phyloP scores from a whole-genome alignment of 2,329 filamentous ascomycete species.

The Pezicula carpinea region DNA sequence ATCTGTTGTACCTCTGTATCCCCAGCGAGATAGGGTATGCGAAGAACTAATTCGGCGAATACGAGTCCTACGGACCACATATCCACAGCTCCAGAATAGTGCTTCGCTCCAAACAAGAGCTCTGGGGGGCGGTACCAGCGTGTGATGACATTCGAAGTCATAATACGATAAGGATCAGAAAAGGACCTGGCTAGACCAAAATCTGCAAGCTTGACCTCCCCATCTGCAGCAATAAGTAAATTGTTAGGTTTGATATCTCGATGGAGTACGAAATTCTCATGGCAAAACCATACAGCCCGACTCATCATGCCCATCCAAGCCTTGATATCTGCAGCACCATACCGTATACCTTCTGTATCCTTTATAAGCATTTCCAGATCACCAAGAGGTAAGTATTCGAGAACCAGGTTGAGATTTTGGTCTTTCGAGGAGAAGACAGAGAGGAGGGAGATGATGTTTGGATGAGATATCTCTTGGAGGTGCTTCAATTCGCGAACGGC shows the following conservation, averaged over 20 bases:
- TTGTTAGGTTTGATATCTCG: conserved; percentile 99
- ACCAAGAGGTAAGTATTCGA: conserved; percentile 90
- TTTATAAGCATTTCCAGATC: conserved; percentile 94
- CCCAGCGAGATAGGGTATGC: conserved; percentile 78
- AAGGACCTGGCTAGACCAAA: conserved; percentile 91
- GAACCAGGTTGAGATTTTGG: conserved; percentile 91
- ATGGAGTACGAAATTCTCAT: conserved; percentile 89
- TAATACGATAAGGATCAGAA: conserved; percentile 78
- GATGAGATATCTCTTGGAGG: conserved; percentile 88
- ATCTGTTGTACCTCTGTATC: conserved; percentile 85
- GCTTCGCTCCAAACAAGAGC: conserved; percentile 81
- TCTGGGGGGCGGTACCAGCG: conserved; percentile 96
- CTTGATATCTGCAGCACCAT: conserved; percentile 88
- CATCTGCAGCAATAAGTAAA: conserved; percentile 86
- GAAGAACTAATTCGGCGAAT: conserved; percentile 83
- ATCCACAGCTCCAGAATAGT: conserved; percentile 89
- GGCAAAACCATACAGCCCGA: conserved; percentile 92
- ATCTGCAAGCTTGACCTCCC: conserved; percentile 93
- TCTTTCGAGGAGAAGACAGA: conserved; percentile 94
- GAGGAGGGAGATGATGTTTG: conserved; percentile 90
- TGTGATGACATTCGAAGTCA: conserved; percentile 95
- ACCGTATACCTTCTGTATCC: conserved; percentile 72
- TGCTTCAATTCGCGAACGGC: conserved; percentile 94
- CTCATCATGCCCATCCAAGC: conserved; percentile 98
- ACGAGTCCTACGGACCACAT: conserved; percentile 92